These are phyloP conservation scores for Aureobasidium namibiae DNA, from an alignment of 2,329 filamentous ascomycete species.

Conservation along the genomic window DNA sequence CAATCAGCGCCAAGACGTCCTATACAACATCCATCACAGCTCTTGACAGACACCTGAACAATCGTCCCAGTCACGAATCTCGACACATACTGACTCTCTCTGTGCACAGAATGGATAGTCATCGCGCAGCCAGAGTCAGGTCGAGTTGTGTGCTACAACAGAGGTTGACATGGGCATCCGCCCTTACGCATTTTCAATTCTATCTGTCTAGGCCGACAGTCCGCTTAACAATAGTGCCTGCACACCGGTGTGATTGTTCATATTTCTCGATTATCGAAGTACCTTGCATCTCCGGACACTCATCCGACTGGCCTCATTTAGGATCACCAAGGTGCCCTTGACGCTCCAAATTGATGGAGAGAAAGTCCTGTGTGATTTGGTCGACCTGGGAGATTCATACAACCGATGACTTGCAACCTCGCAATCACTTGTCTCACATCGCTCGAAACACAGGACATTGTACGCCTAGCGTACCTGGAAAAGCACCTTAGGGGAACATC, in stretches of 20 bases:
- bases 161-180: background rate
- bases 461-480: background rate
- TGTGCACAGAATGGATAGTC: no score
- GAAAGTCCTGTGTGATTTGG: background rate
- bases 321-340: no score
- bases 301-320: no score
- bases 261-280: no score
- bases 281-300: no score
- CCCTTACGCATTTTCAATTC: background rate
- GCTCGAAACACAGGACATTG: background rate
- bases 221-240: background rate
- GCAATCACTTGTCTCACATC: background rate
- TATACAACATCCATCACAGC: background rate
- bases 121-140: no score
- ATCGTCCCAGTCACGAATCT: background rate
- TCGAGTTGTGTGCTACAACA: background rate
- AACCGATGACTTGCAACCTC: background rate
- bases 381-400: background rate
- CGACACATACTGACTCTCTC: background rate
- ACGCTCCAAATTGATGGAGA: no score
- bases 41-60: background rate
- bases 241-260: background rate
- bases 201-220: no score
- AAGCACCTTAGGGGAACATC: background rate
- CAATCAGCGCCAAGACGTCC: background rate